These are phyloP conservation scores for Triglochin maritima DNA, from an alignment of 106 monocot species.

Conservation along the genomic window DNA sequence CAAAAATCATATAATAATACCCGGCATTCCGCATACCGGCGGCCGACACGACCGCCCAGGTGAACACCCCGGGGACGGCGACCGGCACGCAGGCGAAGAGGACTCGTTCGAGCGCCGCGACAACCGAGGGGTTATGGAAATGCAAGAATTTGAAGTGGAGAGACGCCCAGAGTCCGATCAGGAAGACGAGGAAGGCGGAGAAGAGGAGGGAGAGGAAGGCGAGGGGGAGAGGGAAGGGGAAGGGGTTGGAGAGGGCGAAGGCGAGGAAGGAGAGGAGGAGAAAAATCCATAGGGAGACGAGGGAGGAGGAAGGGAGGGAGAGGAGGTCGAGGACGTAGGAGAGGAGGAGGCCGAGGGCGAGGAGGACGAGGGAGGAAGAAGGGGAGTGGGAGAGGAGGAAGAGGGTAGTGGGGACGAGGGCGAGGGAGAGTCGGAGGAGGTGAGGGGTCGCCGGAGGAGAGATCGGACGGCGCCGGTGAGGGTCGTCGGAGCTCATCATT, in stretches of 20 bases:
- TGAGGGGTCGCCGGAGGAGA: neutral
- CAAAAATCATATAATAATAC: slow-evolving; percentile 52
- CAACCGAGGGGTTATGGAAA: slow-evolving; percentile 66
- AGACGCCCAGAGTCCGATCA: slow-evolving; percentile 80
- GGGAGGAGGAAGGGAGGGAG: slow-evolving; percentile 39
- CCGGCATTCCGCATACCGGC: slow-evolving; percentile 61
- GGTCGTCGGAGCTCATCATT: slow-evolving; percentile 28
- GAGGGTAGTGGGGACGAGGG: slow-evolving; percentile 44
- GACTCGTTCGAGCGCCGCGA: slow-evolving; percentile 55
- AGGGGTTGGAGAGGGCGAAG: slow-evolving; percentile 52
- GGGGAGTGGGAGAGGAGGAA: slow-evolving; percentile 36
- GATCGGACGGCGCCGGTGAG: neutral
- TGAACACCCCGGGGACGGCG: slow-evolving; percentile 51
- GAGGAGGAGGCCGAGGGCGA: slow-evolving; percentile 49
- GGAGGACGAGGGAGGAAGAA: slow-evolving; percentile 6
- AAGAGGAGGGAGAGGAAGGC: slow-evolving; percentile 51
- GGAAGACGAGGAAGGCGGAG: slow-evolving; percentile 53
- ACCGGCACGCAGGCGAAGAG: slow-evolving; percentile 81
- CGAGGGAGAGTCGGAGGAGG: slow-evolving; percentile 24
- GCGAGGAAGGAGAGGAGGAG: slow-evolving; percentile 55
- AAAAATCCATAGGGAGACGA: slow-evolving; percentile 75
- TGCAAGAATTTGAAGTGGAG: slow-evolving; percentile 83
- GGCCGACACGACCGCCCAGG: slow-evolving; percentile 73
- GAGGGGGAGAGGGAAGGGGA: slow-evolving; percentile 33
- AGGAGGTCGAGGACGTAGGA: slow-evolving; percentile 80